Base-by-base conservation (phyloP, 495 filamentous ascomycete species). In the Trichocladium antarcticum region DNA sequence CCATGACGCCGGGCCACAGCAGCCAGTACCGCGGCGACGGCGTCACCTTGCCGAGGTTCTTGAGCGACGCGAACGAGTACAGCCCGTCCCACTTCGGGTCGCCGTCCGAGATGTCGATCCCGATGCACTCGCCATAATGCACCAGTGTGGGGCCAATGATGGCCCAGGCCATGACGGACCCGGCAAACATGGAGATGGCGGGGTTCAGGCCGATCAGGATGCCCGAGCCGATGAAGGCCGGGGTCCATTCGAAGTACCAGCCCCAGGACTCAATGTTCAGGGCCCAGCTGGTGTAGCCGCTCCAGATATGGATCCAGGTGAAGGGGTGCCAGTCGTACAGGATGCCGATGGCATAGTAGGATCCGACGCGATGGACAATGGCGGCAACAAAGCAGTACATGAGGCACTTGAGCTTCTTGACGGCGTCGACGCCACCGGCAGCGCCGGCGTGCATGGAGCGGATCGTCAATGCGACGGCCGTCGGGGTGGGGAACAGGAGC, bases 261-360 rank as follows among this genome's bases (percentile, higher is more conserved):
- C 78, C 77, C 80, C 80, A 83, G 49, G 73, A 80, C 61, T 83
- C 79, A 19, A 80, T 72, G 42, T 73, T 69, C 50, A 82, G 53
- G 1, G 78, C 78, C 48, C 61, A 64, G 56, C 74, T 77, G 15
- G 47, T 73, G 59, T 78, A 75, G n/a, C 70, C 60, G 40, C 72
- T 71, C 77, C 77, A 82, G 49, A 79, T 76, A 53, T 70, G 77
- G 54, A 81, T 74, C 79, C 78, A 82, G 14, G 72, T 77, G 53
- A 80, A 79, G 42, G 77, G 54, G 54, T 83, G 79, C 80, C 80
- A 83, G 55, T 82, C 80, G 67, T 78, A 84, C 21, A 84, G 63
- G 37, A 83, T 73, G 32, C 80, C 80, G 14, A 76, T 57, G 29
- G 75, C 76, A 53, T 83, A 84, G 38, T 80, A 73, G 3, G 77